Base-by-base conservation (phyloP, 2,329 filamentous ascomycete genomes). In the Drechslerella stenobrocha region DNA sequence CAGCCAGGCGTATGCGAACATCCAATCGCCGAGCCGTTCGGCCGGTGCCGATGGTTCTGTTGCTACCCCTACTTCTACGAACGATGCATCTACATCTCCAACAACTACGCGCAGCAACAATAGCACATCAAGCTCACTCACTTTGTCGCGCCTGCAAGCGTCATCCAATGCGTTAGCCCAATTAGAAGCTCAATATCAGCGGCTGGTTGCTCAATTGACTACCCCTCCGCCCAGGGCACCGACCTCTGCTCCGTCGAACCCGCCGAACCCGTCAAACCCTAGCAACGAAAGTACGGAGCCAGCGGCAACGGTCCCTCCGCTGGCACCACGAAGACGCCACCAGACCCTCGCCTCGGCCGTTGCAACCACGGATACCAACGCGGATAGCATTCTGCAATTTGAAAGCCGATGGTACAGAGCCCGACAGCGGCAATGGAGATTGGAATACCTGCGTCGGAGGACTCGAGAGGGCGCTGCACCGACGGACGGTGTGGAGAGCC, bases 341-440 rank as follows among this genome's bases (percentile, higher is more conserved):
- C 30, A 52, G 8, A 66, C 70, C 15, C 60, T 70, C 23, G 61
- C 69, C 28, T 67, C 71, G 2, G 70, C 69, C 45, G 70, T 60
- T 52, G 45, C 69, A 7, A 50, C 48, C 26, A 59, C 47, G 24
- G 69, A 70, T 26, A 55, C 70, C 20, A 70, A 64, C 18, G 64
- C 71, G 13, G 37, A 70, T 11, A 71, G 72, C 45, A 63, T 69
- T 24, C 59, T 72, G 20, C 69, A 71, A 35, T 70, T 69, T 22
- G 71, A 73, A 44, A 71, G 70, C 22, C 70, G 70, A 34, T 66
- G 71, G 52, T 72, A 72, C 50, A 60, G 69, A 18, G 71, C 71
- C 11, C 69, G 71, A 32, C 69, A 70, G 23, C 67, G 71, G 15
- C 51, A 60, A 20, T 53, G 70, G 67, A 35, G 71, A 52, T 48